Conservation (phyloP, 768 basidiomycete species). For the Boletus sp. region DNA sequence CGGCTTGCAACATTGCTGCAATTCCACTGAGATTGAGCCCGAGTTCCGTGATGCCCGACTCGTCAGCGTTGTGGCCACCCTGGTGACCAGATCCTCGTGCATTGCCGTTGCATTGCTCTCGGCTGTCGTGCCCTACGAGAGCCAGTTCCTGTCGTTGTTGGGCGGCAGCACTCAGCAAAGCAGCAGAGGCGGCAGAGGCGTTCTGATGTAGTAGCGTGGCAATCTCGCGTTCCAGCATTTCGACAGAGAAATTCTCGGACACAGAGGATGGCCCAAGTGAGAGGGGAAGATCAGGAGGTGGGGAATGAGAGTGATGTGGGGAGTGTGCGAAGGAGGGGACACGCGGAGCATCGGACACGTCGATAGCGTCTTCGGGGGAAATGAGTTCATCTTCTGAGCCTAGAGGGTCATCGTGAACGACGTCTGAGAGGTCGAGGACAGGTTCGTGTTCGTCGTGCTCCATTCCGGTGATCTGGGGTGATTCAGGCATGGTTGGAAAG, state of each 20-base stretch:
- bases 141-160: conserved; percentile 58
- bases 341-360: conserved; percentile 32
- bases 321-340: conserved; percentile 26
- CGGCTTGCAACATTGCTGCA: conserved; percentile 78
- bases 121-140: conserved; percentile 35
- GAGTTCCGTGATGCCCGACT: conserved; percentile 34
- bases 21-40: conserved; percentile 59
- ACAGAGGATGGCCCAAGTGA: conserved; percentile 38
- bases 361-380: conserved; percentile 27
- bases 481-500: not conserved
- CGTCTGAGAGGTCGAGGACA: conserved; percentile 75
- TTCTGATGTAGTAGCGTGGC: conserved; percentile 72
- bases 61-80: conserved; percentile 14
- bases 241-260: conserved; percentile 57
- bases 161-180: conserved; percentile 60
- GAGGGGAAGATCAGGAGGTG: conserved; percentile 30
- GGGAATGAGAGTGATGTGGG: conserved; percentile 14
- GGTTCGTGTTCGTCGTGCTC: conserved; percentile 57
- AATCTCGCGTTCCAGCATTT: conserved; percentile 76
- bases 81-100: conserved; percentile 12
- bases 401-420: conserved; percentile 76
- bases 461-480: conserved; percentile 30
- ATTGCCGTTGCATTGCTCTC: conserved; percentile 24
- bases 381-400: conserved; percentile 49
- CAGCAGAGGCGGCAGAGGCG: conserved; percentile 64